These are phyloP conservation scores for Fusarium sp. DNA, from an alignment of 2,329 filamentous ascomycete genomes.

Conservation along the genomic window DNA sequence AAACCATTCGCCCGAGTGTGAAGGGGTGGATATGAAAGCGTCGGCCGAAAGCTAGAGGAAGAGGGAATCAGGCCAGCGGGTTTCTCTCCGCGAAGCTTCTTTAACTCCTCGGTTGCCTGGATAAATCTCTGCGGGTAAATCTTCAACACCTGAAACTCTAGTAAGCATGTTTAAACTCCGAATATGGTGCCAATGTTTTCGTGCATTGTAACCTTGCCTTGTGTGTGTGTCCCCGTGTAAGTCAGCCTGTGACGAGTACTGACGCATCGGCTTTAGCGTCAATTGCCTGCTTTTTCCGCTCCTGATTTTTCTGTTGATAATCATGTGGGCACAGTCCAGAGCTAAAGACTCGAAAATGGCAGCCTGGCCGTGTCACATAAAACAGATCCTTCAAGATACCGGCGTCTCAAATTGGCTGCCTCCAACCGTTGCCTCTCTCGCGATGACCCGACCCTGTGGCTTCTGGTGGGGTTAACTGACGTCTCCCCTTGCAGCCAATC, in stretches of 20 bases:
- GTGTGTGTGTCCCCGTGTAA: too few relatives aligned
- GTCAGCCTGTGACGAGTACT: too few relatives aligned
- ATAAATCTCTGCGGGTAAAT: too few relatives aligned
- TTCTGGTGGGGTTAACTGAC: constrained; percentile 29
- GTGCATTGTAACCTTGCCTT: too few relatives aligned
- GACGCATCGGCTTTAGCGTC: too few relatives aligned
- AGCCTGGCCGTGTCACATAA: background rate
- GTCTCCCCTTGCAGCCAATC: constrained; percentile 25
- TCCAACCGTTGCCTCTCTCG: constrained; percentile 24
- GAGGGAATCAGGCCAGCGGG: background rate
- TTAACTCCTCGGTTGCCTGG: too few relatives aligned
- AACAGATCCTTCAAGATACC: background rate
- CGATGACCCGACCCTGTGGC: constrained; percentile 39
- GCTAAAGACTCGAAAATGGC: background rate
- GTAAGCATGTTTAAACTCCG: too few relatives aligned
- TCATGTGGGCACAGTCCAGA: background rate
- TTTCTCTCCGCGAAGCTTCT: too few relatives aligned
- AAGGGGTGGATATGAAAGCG: background rate
- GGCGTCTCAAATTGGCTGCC: constrained; percentile 16
- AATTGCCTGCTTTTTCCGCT: too few relatives aligned
- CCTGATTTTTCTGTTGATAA: background rate
- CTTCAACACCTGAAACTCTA: too few relatives aligned
- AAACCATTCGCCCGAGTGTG: constrained; percentile 41
- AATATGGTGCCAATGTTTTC: too few relatives aligned
- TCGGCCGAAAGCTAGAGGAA: background rate